Conservation (phyloP, 2,329 filamentous ascomycete species). For the Ophiostoma montium region DNA sequence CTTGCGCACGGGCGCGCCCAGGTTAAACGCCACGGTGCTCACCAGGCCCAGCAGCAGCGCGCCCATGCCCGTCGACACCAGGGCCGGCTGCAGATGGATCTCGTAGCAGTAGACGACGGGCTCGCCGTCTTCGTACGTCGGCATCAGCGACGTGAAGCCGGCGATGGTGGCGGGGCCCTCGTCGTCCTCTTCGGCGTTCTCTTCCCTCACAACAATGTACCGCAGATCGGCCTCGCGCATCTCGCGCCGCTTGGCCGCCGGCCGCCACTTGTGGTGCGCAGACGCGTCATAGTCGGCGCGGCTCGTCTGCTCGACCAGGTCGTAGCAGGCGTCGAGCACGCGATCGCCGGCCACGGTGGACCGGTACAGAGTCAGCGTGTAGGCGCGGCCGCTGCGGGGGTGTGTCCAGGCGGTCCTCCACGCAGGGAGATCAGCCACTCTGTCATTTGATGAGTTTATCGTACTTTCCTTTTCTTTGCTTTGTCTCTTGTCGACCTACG, state of each 20-base stretch:
- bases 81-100: constrained; percentile 46
- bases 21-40: constrained; percentile 35
- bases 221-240: constrained; percentile 55
- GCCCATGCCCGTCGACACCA: constrained; percentile 48
- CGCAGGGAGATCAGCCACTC: constrained; percentile 2
- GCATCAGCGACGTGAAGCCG: constrained; percentile 55
- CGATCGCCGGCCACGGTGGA: constrained; percentile 24
- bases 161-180: constrained; percentile 20
- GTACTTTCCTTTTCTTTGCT: background rate
- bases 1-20: constrained; percentile 40
- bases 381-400: constrained; percentile 27
- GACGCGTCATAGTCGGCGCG: constrained; percentile 49
- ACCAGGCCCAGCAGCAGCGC: constrained; percentile 42
- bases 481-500: constrained; percentile 27
- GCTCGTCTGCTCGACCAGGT: constrained; percentile 49
- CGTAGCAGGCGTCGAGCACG: constrained; percentile 40
- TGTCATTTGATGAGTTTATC: no score
- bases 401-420: constrained; percentile 34
- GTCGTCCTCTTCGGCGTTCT: background rate
- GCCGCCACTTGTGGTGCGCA: constrained; percentile 45
- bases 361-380: constrained; percentile 29
- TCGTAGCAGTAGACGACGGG: constrained; percentile 68
- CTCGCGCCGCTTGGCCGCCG: constrained; percentile 45
- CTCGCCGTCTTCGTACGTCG: constrained; percentile 51
- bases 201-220: constrained; percentile 45